Evolutionary conservation across 768 basidiomycete species (phyloP).

Genomic region (Lentinula lateritia): DNA sequence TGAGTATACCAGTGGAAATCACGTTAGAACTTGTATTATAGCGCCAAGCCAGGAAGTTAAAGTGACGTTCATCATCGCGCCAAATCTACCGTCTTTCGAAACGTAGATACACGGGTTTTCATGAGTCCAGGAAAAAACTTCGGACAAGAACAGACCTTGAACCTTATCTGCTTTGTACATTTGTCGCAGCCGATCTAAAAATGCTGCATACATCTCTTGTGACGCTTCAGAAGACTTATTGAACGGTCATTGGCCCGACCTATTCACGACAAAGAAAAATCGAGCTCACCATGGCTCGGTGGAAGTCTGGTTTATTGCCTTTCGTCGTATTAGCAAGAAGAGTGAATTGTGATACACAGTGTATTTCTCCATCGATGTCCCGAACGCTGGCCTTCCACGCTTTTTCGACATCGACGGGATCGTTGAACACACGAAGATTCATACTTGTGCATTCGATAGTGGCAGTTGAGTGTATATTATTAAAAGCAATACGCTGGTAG

Average conservation of each 20-base stretch:
- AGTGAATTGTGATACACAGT: conserved; percentile 95
- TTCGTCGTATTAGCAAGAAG: conserved; percentile 83
- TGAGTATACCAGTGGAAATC: background rate
- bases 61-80: conserved; percentile 93
- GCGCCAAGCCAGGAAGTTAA: conserved; percentile 31
- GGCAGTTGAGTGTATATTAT: background rate
- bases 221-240: conserved; percentile 62
- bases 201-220: conserved; percentile 62
- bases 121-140: background rate
- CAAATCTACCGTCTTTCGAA: conserved; percentile 78
- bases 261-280: background rate
- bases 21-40: background rate
- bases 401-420: conserved; percentile 42
- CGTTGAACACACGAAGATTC: conserved; percentile 67
- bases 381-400: conserved; percentile 89
- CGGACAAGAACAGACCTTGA: conserved; percentile 46
- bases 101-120: conserved; percentile 4
- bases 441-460: conserved; percentile 37
- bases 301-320: conserved; percentile 90
- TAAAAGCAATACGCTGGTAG: background rate
- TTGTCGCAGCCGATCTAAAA: conserved; percentile 61
- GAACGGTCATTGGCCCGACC: background rate
- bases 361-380: conserved; percentile 84
- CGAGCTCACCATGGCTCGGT: conserved; percentile 74
- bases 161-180: conserved; percentile 73